These are phyloP conservation scores for Mucor velutinosus DNA, from an alignment of 371 early-diverging fungal species.

Conservation along the genomic window DNA sequence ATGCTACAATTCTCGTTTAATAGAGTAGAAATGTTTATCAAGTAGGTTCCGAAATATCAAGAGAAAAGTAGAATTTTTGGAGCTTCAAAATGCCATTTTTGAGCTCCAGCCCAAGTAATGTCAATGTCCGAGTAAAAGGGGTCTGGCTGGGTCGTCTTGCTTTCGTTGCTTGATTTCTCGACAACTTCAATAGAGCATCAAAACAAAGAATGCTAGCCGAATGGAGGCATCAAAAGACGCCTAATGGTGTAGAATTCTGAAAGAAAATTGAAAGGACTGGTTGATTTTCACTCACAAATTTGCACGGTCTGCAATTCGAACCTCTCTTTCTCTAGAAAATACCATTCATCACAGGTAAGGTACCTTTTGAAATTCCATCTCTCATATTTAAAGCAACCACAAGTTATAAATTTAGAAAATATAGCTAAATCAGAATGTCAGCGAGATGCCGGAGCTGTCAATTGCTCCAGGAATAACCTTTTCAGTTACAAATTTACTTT, in stretches of 20 bases:
- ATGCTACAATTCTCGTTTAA: too few relatives aligned
- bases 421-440: not conserved
- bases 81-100: not conserved
- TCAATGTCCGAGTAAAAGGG: not conserved
- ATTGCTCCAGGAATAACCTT: not conserved
- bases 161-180: not conserved
- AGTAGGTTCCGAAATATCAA: too few relatives aligned
- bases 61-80: not conserved
- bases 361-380: not conserved
- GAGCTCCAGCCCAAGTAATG: not conserved
- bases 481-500: conserved; percentile 5
- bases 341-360: not conserved
- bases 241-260: not conserved
- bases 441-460: not conserved
- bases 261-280: not conserved
- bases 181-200: not conserved
- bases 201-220: not conserved
- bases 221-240: not conserved
- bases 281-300: not conserved
- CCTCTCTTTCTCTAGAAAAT: not conserved
- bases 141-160: not conserved
- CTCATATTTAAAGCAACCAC: too few relatives aligned
- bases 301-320: not conserved
- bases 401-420: not conserved
- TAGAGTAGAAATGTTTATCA: too few relatives aligned